These are phyloP conservation scores for Boletus sp. DNA, from an alignment of 1,284 basidiomycete species.

Conservation along the genomic window DNA sequence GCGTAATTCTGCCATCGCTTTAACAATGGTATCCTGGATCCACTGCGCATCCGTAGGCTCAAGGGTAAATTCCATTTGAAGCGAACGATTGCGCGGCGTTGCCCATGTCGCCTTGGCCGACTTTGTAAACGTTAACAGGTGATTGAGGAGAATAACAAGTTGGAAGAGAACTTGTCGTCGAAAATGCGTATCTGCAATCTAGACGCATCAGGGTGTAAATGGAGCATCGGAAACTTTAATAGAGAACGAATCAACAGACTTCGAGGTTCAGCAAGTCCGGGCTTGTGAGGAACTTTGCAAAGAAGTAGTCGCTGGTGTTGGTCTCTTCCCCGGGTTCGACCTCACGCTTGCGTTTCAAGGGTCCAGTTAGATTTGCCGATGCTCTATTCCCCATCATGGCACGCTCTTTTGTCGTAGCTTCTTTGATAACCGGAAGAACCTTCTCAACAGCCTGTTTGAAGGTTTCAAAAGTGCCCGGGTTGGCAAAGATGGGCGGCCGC, in stretches of 20 bases:
- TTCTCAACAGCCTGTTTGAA: slow-evolving; percentile 73
- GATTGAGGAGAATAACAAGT: slow-evolving; percentile 80
- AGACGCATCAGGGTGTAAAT: slow-evolving; percentile 16
- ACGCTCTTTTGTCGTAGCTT: slow-evolving; percentile 82
- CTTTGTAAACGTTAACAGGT: slow-evolving; percentile 79
- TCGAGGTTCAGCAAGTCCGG: slow-evolving; percentile 86
- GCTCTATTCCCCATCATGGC: slow-evolving; percentile 76
- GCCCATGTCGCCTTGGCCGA: slow-evolving; percentile 65
- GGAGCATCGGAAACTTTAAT: slow-evolving; percentile 7
- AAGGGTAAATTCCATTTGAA: slow-evolving; percentile 81
- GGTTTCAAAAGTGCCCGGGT: slow-evolving; percentile 54
- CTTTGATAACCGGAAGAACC: slow-evolving; percentile 77
- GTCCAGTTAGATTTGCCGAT: slow-evolving; percentile 41
- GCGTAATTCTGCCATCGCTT: slow-evolving; percentile 69
- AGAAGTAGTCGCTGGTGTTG: slow-evolving; percentile 75
- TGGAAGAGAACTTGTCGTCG: slow-evolving; percentile 92
- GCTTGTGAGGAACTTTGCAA: slow-evolving; percentile 89
- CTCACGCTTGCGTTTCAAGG: slow-evolving; percentile 70
- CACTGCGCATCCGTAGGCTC: slow-evolving; percentile 68
- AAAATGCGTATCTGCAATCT: slow-evolving; percentile 89
- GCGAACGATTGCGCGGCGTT: slow-evolving; percentile 65
- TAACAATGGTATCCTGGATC: slow-evolving; percentile 69
- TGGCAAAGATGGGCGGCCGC: slow-evolving; percentile 64
- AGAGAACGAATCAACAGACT: slow-evolving; percentile 45
- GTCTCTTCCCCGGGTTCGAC: slow-evolving; percentile 51